Conservation (phyloP, 352 stramenopile genomes). For the Globisporangium mamillatum region DNA sequence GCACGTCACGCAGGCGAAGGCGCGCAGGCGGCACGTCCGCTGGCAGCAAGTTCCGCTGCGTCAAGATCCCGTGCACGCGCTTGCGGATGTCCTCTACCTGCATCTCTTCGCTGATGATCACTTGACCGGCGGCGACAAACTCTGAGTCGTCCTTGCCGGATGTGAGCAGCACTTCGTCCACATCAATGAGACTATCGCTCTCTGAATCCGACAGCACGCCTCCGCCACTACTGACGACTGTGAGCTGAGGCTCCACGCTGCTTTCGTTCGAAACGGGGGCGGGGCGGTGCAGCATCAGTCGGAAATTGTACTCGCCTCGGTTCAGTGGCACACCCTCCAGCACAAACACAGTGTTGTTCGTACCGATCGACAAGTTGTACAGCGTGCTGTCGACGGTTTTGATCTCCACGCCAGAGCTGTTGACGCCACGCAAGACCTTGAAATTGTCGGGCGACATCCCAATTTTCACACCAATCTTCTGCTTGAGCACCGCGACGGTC, state of each 20-base stretch:
- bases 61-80: conserved; percentile 41
- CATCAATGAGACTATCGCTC: conserved; percentile 41
- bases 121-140: conserved; percentile 51
- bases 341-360: conserved; percentile 65
- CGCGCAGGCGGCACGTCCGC: conserved; percentile 29
- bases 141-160: conserved; percentile 51
- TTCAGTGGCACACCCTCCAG: conserved; percentile 64
- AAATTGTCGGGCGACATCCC: conserved; percentile 49
- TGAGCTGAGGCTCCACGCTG: conserved; percentile 23
- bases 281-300: conserved; percentile 56
- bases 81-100: conserved; percentile 64
- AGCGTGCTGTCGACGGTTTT: conserved; percentile 77
- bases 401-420: conserved; percentile 71
- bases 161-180: conserved; percentile 58
- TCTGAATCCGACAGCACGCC: conserved; percentile 14
- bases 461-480: conserved; percentile 49
- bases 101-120: conserved; percentile 80
- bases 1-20: conserved; percentile 65
- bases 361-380: conserved; percentile 68
- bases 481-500: conserved; percentile 56
- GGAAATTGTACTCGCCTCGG: conserved; percentile 76
- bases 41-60: conserved; percentile 38
- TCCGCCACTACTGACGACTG: conserved; percentile 11
- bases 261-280: conserved; percentile 2
- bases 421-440: conserved; percentile 74